Conservation (phyloP, 257 asterid genomes). For the Orobanche coerulescens region DNA sequence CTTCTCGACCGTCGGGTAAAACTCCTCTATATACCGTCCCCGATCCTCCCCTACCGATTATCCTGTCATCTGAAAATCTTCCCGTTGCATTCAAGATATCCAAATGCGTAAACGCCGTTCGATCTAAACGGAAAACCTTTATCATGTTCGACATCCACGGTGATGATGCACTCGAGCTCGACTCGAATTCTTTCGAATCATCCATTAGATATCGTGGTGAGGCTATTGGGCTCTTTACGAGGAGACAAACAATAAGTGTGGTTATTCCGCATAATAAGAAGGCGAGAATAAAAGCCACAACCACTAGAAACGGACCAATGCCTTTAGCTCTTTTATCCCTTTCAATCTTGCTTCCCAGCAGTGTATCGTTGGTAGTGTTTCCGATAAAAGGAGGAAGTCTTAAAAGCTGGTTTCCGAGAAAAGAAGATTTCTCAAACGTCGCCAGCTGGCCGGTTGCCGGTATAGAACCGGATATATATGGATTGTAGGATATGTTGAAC, state of each 20-base stretch:
- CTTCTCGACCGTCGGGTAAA: constrained; percentile 70
- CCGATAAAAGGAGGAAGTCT: constrained; percentile 57
- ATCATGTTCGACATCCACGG: constrained; percentile 62
- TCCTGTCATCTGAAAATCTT: constrained; percentile 63
- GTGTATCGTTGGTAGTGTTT: constrained; percentile 24
- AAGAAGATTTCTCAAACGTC: constrained; percentile 72
- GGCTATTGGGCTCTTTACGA: constrained; percentile 43
- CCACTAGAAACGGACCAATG: constrained; percentile 36
- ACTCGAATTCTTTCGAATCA: constrained; percentile 40
- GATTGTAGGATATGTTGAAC: constrained; percentile 85
- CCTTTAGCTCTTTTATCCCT: constrained; percentile 18
- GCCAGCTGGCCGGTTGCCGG: constrained; percentile 68
- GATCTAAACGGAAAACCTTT: constrained; percentile 72
- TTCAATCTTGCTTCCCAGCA: not conserved
- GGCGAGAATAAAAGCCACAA: constrained; percentile 43
- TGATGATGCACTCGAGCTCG: constrained; percentile 56
- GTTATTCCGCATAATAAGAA: constrained; percentile 50
- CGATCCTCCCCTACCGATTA: constrained; percentile 82
- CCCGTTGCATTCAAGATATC: constrained; percentile 77
- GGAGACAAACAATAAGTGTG: constrained; percentile 47
- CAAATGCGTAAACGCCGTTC: constrained; percentile 68
- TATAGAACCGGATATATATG: constrained; percentile 46
- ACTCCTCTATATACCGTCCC: constrained; percentile 83
- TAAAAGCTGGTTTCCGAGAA: constrained; percentile 59
- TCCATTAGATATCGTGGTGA: constrained; percentile 40